Base-by-base conservation (phyloP, 2,329 filamentous ascomycete species). In the Trichoderma sp. region DNA sequence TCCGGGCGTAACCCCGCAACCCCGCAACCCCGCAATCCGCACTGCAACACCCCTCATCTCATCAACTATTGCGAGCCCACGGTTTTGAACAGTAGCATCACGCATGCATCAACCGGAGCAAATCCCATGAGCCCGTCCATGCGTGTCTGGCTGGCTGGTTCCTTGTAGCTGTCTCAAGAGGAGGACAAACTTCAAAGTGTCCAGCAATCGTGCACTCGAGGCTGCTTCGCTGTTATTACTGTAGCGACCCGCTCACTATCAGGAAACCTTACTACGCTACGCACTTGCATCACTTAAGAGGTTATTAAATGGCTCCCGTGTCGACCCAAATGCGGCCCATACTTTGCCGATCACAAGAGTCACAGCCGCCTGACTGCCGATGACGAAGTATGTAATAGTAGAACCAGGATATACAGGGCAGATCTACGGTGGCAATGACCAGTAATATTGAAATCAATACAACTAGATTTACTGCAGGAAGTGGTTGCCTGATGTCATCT, bases 1-100 rank as follows among this genome's bases (percentile, higher is more conserved):
- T 34, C 52, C 17, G 52, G 25, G 34, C 54, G 19, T 35, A 48
- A 50, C 32, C 12, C 29, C 58, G 39, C 58, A 13, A 56, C 53
- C 53, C 53, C 53, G 53, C 53, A 56, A 45, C 13, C 29, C 29
- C 37, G 19, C 27, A 50, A 15, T 17, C 25, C 29, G 5, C 29
- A 57, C 39, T 61, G 39, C 39, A 61, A 61, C 58, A 61, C 58
- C 58, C 58, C 58, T 39, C 58, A 61, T 61, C 42, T 50, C 58
- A 45, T 32, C 39, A n/a, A 29, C n/a, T 15, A 27, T n/a, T 34
- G 7, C 29, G n/a, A 60, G 15, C 15, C 54, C 34, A 50, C 8
- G 6, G 19, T 17, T 19, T 32, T 54, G 52, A 34, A 34, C 27
- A 34, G n/a, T 10, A 48, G 39, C 39, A 45, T 35, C 58, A 50